phyloP scores from a whole-genome alignment of 1,284 basidiomycete species.

The Phlebopus sp. region DNA sequence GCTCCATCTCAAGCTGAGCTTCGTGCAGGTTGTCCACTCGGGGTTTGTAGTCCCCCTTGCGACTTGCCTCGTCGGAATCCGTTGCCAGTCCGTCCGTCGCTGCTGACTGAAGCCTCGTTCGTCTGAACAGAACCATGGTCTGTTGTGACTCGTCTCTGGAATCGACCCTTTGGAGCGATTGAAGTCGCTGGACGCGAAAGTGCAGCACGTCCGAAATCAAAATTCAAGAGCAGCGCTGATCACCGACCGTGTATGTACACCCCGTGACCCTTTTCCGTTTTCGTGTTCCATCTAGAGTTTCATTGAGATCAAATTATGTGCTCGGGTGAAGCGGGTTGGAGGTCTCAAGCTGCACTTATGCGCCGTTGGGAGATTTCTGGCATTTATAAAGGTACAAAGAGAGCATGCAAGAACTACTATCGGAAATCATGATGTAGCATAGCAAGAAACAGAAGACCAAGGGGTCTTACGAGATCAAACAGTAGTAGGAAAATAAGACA shows the following conservation, averaged over 20 bases:
- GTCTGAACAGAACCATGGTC: constrained; percentile 23
- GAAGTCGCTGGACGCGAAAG: background rate
- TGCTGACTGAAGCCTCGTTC: constrained; percentile 19
- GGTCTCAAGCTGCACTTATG: too few species aligned
- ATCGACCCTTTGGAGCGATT: background rate
- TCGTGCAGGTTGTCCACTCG: constrained; percentile 7
- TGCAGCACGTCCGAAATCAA: background rate
- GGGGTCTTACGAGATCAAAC: background rate
- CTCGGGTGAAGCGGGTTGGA: too few species aligned
- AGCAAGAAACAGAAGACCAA: constrained; percentile 7
- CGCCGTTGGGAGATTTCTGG: too few species aligned
- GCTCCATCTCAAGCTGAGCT: constrained; percentile 18
- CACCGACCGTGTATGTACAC: too few species aligned
- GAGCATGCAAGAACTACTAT: constrained; percentile 12
- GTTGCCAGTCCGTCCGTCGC: constrained; percentile 11
- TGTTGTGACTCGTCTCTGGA: background rate
- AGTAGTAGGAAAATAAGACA: background rate
- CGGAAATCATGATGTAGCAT: constrained; percentile 12
- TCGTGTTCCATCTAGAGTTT: too few species aligned
- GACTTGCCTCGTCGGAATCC: constrained; percentile 17
- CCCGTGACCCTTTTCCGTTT: background rate
- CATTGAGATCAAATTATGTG: too few species aligned
- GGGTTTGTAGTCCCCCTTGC: background rate
- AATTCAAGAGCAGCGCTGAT: background rate
- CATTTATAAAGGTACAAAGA: constrained; percentile 19